Evolutionary conservation across 2,329 filamentous ascomycete species (phyloP), one percentile per base, ranked within the genome.

Genomic region (Scopulariopsis brevicaulis): DNA sequence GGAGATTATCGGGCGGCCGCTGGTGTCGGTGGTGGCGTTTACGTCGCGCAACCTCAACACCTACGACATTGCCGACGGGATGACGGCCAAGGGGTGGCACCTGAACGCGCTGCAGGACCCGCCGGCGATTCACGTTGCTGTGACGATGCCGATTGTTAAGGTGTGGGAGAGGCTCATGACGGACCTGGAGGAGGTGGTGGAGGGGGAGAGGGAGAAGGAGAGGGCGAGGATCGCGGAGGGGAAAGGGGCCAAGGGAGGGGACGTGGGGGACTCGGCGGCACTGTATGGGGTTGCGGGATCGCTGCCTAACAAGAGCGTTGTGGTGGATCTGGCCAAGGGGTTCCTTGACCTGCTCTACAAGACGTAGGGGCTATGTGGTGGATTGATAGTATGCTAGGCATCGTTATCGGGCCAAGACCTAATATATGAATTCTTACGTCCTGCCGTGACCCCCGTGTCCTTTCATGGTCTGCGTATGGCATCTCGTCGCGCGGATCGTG

Each of bases 321-420:
- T 99, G 35, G 89, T 90, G 63, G 90, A 96, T 65, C 74, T 99
- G 68, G 93, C 92, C 1, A 89, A 81, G 64, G 93, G 91, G 0
- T 99, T 97, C 72, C 77, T 97, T 68, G 92, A 97, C 74, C 86
- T 94, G 56, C 70, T 96, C 71, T 96, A 96, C 73, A 96, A 96
- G 77, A 86, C 87, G 60, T 94, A 74, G 22, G n/a, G n/a, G 6
- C 40, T 22, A 20, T 6, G 74, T 54, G 58, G 40, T 46, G n/a
- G 18, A 14, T 15, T 7, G 18, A n/a, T 46, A 46, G 40, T n/a
- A 46, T 46, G 40, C 40, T 15, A 46, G 15, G n/a, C 40, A 46
- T 46, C 5, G 40, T 7, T 46, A n/a, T n/a, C 6, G n/a, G 15
- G 40, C 18, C 15, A 7, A 46, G 18, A 46, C 15, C 18, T 46